Base-by-base conservation (phyloP, 441 rosid genomes). In the Isatis lusitanica region DNA sequence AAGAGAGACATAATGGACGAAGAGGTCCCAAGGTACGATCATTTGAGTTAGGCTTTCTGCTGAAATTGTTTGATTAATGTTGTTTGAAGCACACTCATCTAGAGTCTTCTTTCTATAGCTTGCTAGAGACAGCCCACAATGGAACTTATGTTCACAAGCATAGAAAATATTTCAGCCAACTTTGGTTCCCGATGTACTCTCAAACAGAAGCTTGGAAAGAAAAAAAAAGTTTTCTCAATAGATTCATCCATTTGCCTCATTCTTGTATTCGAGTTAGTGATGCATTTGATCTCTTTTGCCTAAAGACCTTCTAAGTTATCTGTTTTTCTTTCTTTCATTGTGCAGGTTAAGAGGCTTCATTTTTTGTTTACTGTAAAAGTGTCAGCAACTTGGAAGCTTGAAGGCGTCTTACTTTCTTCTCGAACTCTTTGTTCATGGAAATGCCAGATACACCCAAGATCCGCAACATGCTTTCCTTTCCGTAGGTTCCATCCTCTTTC, bases 151-250 rank as follows among this genome's bases (percentile, higher is more conserved):
- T 85, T 78, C 87, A 87, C 64, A 84, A 86, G 61, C 86, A 86
- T 40, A 46, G 75, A 64, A 84, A 87, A 56, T 71, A 82, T 68
- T 85, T 81, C 66, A 88, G 92, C 66, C 77, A 79, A 59, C 89
- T 89, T 70, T 78, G 15, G 7, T 89, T 89, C 76, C 95, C 95
- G 6, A 80, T 83, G 60, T 75, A 66, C 40, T 80, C 82, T 10
- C 83, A 79, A 79, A 75, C 86, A 28, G 92, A 87, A 77, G 90
- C 89, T 43, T 89, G 95, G 95, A 81, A 79, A 75, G 95, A 89
- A 81, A 89, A 84, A 79, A 91, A 76, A 65, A 68, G 85, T 68
- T 35, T 51, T 38, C 30, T 39, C 69, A 50, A 55, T 12, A 53
- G 36, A 11, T 44, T 43, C 35, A 35, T 70, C 35, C 24, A 26